phyloP scores from a whole-genome alignment of 2,329 filamentous ascomycete genomes.

The Leptographium radiaticola region DNA sequence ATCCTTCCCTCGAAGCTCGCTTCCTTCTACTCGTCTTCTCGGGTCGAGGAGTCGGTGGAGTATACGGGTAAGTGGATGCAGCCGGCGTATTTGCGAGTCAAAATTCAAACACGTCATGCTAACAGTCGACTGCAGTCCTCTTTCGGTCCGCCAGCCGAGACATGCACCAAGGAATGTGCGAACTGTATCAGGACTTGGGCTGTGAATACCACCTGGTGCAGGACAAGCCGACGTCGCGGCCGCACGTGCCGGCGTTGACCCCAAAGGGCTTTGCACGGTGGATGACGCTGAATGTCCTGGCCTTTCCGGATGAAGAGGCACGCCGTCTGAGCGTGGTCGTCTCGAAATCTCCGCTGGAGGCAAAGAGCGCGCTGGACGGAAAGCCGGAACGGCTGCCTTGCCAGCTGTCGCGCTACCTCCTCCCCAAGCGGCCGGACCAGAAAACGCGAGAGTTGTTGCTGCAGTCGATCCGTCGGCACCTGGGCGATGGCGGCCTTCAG shows the following conservation, averaged over 20 bases:
- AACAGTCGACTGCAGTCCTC: constrained; percentile 26
- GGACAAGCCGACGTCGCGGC: constrained; percentile 32
- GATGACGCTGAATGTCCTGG: constrained; percentile 59
- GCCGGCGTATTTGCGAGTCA: background rate
- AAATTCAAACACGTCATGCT: background rate
- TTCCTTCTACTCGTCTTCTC: constrained; percentile 57
- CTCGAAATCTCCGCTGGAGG: constrained; percentile 53
- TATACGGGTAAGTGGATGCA: constrained; percentile 42
- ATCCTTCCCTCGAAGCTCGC: constrained; percentile 65
- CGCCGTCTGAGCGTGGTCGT: constrained; percentile 56
- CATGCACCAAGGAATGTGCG: constrained; percentile 9
- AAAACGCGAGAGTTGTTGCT: constrained; percentile 47
- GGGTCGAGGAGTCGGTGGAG: constrained; percentile 53
- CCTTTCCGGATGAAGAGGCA: constrained; percentile 65
- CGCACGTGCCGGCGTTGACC: constrained; percentile 51
- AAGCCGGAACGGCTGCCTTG: constrained; percentile 65
- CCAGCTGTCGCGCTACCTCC: constrained; percentile 59
- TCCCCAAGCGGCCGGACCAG: constrained; percentile 48
- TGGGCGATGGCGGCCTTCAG: constrained; percentile 6
- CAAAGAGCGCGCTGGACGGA: constrained; percentile 39
- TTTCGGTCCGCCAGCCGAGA: constrained; percentile 26
- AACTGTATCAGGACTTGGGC: constrained; percentile 40
- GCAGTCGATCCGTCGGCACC: constrained; percentile 39
- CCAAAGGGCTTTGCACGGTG: constrained; percentile 57
- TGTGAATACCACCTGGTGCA: constrained; percentile 56